phyloP scores from a whole-genome alignment of 306 rosid genomes.

The Astragalus glycyphyllos region DNA sequence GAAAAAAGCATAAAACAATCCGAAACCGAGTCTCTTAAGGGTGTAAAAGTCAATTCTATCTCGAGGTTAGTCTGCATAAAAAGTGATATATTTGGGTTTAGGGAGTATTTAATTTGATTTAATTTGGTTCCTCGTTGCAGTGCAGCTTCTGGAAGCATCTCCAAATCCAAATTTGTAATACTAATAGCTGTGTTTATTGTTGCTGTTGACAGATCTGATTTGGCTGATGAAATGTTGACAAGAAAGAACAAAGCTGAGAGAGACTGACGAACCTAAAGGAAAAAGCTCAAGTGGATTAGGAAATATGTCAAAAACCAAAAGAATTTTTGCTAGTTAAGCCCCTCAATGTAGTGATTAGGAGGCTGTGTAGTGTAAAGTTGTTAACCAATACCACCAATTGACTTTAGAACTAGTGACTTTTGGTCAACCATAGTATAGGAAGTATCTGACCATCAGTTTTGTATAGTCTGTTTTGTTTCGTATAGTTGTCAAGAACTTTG shows the following conservation, averaged over 20 bases:
- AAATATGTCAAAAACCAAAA: too few species aligned
- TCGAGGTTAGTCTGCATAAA: slow-evolving; percentile 45
- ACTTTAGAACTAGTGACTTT: slow-evolving; percentile 39
- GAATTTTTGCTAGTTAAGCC: too few species aligned
- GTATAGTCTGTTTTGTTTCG: slow-evolving; percentile 7
- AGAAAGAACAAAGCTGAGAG: slow-evolving; percentile 19
- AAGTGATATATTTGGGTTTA: slow-evolving; percentile 4
- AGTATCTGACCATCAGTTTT: too few species aligned
- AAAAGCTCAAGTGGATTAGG: background rate
- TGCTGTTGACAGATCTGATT: slow-evolving; percentile 2
- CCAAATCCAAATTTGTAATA: too few species aligned
- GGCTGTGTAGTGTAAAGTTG: slow-evolving; percentile 24
- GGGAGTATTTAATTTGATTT: too few species aligned
- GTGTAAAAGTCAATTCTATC: slow-evolving; percentile 29
- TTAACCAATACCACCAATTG: slow-evolving; percentile 27
- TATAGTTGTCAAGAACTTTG: slow-evolving; percentile 30
- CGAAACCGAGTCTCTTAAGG: slow-evolving; percentile 37
- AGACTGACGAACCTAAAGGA: slow-evolving; percentile 31
- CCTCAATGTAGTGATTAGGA: slow-evolving; percentile 40
- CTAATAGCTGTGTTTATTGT: background rate
- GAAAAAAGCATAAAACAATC: slow-evolving; percentile 43
- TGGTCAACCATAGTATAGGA: slow-evolving; percentile 8
- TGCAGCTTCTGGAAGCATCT: too few species aligned
- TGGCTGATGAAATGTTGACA: too few species aligned
- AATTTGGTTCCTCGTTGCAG: slow-evolving; percentile 28